Base-by-base conservation (phyloP, 73 alveolate genomes). In the Paramecium pentaurelia region DNA sequence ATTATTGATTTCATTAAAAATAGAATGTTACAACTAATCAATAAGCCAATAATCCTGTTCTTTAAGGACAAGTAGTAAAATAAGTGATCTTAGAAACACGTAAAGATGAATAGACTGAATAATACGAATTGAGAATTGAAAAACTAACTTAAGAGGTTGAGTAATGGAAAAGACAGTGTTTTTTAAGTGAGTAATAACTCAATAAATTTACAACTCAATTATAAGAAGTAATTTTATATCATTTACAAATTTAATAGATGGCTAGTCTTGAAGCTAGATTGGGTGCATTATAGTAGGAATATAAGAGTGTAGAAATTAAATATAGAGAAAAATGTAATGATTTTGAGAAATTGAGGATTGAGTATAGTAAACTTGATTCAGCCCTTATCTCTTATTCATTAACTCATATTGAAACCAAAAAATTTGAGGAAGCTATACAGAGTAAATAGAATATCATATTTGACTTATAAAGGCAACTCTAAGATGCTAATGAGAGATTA, bases 261-360 rank as follows among this genome's bases (percentile, higher is more conserved):
- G 86, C 49, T 2, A 71, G 86, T 71, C 86, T 71, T 30, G 89
- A 77, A 40, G 64, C 89, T 40, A 37, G 89, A 44, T n/a, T 77
- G 9, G 20, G 42, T 7, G 34, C 71, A 8, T 14, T 77, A 18
- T 44, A 77, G 10, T 22, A 38, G 3, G 89, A 77, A 32, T 77
- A 77, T 18, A 77, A 77, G 42, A 27, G 71, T 38, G 64, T 44
- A 1, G 70, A 27, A 25, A 42, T 44, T n/a, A 77, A 44, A 42
- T 77, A 77, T 77, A 18, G 49, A 38, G 40, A 37, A 40, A 77
- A 77, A 30, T 77, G 89, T 30, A 77, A 77, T 77, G 89, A 77
- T 6, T 77, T 38, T 16, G 89, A 77, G 49, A 38, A 34, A 42
- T 18, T 77, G 16, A 77, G 89, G 22, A 38, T 38, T 8, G 40